These are phyloP conservation scores for Pyrrhoderma lamaoense DNA, from an alignment of 1,284 basidiomycete genomes.

Conservation along the genomic window DNA sequence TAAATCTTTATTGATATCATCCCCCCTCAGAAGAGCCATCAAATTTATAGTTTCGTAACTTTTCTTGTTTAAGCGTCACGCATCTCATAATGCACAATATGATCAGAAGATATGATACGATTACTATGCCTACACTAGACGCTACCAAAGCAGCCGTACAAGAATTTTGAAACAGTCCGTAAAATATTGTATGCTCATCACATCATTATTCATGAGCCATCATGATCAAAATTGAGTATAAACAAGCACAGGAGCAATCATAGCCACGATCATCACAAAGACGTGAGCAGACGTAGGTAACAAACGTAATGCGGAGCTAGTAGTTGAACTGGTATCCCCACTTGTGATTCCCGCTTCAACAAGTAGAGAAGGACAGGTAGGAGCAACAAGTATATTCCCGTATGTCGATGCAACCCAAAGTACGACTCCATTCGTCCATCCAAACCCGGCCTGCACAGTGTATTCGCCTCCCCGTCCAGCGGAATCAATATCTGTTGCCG, in stretches of 20 bases:
- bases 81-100: no score
- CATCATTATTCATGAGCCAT: no score
- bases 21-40: no score
- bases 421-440: conserved; percentile 87
- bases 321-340: background rate
- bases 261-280: background rate
- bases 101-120: no score
- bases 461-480: conserved; percentile 86
- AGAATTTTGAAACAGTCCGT: no score
- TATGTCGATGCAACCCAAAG: conserved; percentile 72
- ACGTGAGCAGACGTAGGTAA: background rate
- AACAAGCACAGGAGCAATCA: background rate
- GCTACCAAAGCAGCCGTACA: no score
- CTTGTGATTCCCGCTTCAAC: conserved; percentile 14
- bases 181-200: no score
- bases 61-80: no score
- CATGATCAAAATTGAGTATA: no score
- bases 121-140: no score
- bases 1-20: no score
- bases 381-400: conserved; percentile 44
- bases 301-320: conserved; percentile 10
- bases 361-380: conserved; percentile 50
- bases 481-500: conserved; percentile 69
- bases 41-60: no score
- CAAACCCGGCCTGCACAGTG: conserved; percentile 74